phyloP scores from a whole-genome alignment of 345 rosid genomes.

The Citrus cavaleriei region DNA sequence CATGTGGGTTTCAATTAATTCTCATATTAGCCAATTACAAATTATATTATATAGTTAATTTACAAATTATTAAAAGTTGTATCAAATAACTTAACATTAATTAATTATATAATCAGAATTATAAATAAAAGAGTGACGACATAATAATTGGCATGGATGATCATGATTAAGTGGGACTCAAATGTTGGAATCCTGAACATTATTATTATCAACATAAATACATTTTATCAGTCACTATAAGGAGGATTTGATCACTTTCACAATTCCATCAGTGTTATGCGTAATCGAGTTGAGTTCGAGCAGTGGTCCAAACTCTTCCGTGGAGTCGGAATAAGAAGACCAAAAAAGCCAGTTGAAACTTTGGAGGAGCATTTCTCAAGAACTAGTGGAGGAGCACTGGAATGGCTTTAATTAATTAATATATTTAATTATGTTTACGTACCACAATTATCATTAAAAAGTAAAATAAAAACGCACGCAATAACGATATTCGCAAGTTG shows the following conservation, averaged over 20 bases:
- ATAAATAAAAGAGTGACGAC: too few relatives aligned
- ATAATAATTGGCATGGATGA: too few relatives aligned
- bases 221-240: not conserved
- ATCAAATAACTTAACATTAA: too few relatives aligned
- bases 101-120: too few relatives aligned
- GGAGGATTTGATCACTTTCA: not conserved
- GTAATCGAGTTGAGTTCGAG: not conserved
- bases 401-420: not conserved
- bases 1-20: not conserved
- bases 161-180: too few relatives aligned
- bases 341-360: not conserved
- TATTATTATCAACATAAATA: not conserved
- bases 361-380: not conserved
- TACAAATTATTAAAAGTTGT: too few relatives aligned
- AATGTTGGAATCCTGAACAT: too few relatives aligned
- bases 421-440: not conserved
- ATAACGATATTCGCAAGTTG: not conserved
- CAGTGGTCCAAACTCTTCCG: not conserved
- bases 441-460: not conserved
- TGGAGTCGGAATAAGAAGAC: not conserved
- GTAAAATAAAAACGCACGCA: not conserved
- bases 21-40: too few relatives aligned
- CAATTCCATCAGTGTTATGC: not conserved
- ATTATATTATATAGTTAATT: too few relatives aligned
- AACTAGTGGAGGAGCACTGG: constrained; percentile 5